Base-by-base conservation (phyloP, 1,284 basidiomycete genomes). In the Lentinus polychrous region DNA sequence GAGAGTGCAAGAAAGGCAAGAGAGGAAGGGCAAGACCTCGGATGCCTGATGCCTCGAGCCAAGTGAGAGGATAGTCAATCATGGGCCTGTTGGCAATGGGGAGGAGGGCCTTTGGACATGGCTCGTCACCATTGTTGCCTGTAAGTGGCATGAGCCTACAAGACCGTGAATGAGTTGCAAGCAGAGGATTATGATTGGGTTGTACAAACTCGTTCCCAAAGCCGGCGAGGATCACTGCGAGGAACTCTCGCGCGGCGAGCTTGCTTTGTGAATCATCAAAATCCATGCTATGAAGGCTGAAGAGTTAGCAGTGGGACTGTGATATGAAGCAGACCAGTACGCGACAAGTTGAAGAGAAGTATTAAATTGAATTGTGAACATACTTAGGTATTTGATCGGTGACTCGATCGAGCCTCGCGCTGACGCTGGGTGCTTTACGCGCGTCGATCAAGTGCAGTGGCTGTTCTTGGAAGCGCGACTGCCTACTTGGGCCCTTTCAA, bases 21-120 rank as follows among this genome's bases (percentile, higher is more conserved):
- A 42, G 12, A 15, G 23, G 42, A n/a, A 12, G 22, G 8, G 27
- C 62, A 70, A 50, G 52, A 88, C 94, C 91, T 70, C 79, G 81
- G 35, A 96, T 80, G 10, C 91, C 90, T 15, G 91, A 83, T 40
- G 88, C 80, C 57, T 95, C 89, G 22, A 96, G 68, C 91, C 93
- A 94, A 24, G 81, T 75, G 17, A 97, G 73, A 6, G 82, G 78
- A 58, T 90, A 88, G 61, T 93, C 89, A 53, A 96, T 74, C 70
- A 96, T 83, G 0, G 91, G 90, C 55, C 78, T 86, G 60, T 95
- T 94, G 23, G 81, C 91, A 34, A 96, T 79, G 2, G 92, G 89
- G 27, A 96, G 72, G 8, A 96, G 69, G 4, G 91, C 87, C 64
- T 96, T 96, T 33, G 86, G 84, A 60, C 77, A 84, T 34, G 86